A percentile compares a stretch with the other conserved stretches of the same genome.
phyloP scores from a whole-genome alignment of 345 rosid species.

The Citrus sp. region DNA sequence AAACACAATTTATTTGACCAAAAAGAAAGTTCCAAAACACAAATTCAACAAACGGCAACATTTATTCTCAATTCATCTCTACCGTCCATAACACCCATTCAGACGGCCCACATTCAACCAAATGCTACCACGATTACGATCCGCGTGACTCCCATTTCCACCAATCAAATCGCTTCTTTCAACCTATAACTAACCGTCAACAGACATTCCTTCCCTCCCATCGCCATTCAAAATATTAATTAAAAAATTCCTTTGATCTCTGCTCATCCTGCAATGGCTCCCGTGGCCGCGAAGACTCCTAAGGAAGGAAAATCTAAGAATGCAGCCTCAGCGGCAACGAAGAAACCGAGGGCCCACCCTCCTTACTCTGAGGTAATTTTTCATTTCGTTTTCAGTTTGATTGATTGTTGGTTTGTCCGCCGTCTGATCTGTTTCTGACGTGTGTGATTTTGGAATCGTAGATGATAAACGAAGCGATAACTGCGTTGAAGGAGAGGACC shows the following conservation, averaged over 20 bases:
- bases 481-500: conserved; percentile 46
- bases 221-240: neutral
- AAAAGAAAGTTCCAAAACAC: neutral
- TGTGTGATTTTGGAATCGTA: neutral
- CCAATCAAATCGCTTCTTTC: conserved; percentile 22
- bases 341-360: conserved; percentile 35
- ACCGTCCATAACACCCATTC: conserved; percentile 5
- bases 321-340: neutral
- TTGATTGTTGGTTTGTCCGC: neutral
- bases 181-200: neutral
- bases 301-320: conserved; percentile 12
- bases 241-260: neutral
- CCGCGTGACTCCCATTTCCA: conserved; percentile 6
- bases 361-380: conserved; percentile 36
- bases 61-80: neutral
- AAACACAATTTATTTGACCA: neutral
- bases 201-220: neutral
- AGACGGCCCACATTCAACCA: conserved; percentile 8
- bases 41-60: neutral
- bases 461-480: conserved; percentile 50
- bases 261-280: conserved; percentile 9
- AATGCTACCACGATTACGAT: neutral
- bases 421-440: neutral
- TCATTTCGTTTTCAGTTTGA: neutral
- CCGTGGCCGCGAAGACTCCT: conserved; percentile 1